These are phyloP conservation scores for Phytophthora nicotianae DNA, from an alignment of 352 stramenopile species.

Conservation along the genomic window DNA sequence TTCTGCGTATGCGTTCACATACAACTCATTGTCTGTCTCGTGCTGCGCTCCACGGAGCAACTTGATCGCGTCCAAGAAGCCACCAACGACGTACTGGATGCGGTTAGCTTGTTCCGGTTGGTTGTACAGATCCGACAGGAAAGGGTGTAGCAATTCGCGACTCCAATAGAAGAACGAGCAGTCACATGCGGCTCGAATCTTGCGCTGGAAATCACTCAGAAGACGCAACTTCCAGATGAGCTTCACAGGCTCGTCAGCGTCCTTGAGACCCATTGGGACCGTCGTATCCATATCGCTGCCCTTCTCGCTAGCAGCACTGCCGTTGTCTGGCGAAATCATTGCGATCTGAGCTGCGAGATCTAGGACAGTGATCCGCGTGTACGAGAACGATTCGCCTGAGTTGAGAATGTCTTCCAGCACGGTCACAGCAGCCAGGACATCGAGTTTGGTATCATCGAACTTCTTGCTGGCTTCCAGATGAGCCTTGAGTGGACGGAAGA, in stretches of 20 bases:
- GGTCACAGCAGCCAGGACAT: conserved; percentile 82
- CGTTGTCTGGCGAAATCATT: conserved; percentile 67
- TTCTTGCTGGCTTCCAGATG: conserved; percentile 85
- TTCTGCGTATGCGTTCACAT: conserved; percentile 73
- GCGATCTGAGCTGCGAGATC: conserved; percentile 84
- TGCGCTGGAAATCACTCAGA: conserved; percentile 89
- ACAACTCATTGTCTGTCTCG: conserved; percentile 69
- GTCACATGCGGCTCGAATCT: conserved; percentile 86
- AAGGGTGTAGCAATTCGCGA: conserved; percentile 85
- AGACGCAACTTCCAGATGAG: conserved; percentile 87
- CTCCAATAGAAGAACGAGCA: conserved; percentile 95
- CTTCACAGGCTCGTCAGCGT: conserved; percentile 75
- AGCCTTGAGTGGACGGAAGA: conserved; percentile 84
- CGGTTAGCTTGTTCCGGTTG: conserved; percentile 82
- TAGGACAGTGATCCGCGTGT: conserved; percentile 81
- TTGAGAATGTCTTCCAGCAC: conserved; percentile 88
- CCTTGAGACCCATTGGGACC: conserved; percentile 55
- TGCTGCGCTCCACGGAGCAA: conserved; percentile 78
- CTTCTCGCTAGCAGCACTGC: conserved; percentile 39
- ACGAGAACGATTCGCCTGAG: conserved; percentile 82
- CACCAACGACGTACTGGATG: conserved; percentile 83
- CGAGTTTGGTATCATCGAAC: conserved; percentile 88
- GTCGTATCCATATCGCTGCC: conserved; percentile 45
- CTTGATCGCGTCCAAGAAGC: conserved; percentile 81
- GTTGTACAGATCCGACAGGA: conserved; percentile 85